Evolutionary conservation across 352 stramenopile species (phyloP), one percentile per base, ranked within the genome.

Genomic region (Phytophthora pseudosyringae): DNA sequence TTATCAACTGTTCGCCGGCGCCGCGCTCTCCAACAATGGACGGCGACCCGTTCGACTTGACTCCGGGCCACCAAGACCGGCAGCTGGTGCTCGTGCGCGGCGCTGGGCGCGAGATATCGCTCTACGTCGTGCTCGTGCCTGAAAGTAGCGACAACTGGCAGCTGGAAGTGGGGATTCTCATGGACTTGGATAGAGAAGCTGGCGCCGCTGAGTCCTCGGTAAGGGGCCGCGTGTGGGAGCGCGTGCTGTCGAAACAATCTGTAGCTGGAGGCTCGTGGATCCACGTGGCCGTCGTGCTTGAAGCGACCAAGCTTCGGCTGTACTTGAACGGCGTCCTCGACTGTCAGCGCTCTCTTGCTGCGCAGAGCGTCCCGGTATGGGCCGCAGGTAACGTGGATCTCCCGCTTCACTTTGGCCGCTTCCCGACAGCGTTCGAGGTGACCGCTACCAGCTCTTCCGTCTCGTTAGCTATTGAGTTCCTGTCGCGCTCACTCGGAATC

Each of bases 271-370:
- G 86, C 9, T 80, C 62, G 32, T 98, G 94, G 94, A 78, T 75
- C 1, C 90, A 98, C 48, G 69, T 98, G 6, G 86, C 87, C 3
- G 55, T 98, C 4, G 88, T 98, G 9, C 61, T 88, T 44, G 94
- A 98, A 75, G 73, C 76, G 3, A 69, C 74, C 5, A 97, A 98
- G 55, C 50, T 98, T 6, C 83, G 89, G 3, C 58, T 98, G 6
- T 98, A 97, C 61, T 54, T 98, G 10, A 97, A 98, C 40, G 94
- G 93, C 2, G 54, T 89, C 18, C 69, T 97, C 0, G 94, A 98
- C 53, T 80, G 67, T 12, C 90, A 98, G 59, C 84, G 84, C 12
- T 86, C 76, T 5, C 72, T 93, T n/a, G 48, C 75, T 1, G 59
- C 70, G 0, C 55, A 77, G 33, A 73, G 75, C 11, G 54, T 75